Evolutionary conservation across 768 basidiomycete species (phyloP), one percentile per base, ranked within the genome.

Genomic region (Leccinum pellstonianum): DNA sequence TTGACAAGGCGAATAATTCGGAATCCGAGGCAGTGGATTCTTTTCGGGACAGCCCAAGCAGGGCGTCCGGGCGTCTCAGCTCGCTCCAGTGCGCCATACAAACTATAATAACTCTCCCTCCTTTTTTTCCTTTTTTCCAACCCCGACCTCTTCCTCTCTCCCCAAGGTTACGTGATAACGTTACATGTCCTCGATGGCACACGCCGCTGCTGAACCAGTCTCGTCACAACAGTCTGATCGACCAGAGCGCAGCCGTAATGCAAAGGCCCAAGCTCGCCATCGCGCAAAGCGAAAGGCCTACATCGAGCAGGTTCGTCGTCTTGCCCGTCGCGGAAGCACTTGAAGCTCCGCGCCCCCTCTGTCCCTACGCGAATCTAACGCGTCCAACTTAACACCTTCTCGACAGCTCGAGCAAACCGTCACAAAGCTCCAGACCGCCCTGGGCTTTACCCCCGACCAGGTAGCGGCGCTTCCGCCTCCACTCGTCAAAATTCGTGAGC

Each of bases 221-320:
- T 73, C 70, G 70, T 70, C 75, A 76, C 72, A 75, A 38, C 67
- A 73, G 55, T 55, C 79, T 68, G 86, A 88, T 76, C 84, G 84
- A 72, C 88, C 88, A 79, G 88, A 90, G 76, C 86, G 88, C 66
- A 89, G 87, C 82, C 87, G 90, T 79, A 91, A 91, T 78, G 89
- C 88, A 56, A 88, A 87, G 75, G 92, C 92, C 10, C 92, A 94
- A 77, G 92, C 92, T 37, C 80, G 92, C 67, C 92, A 94, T 80
- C 86, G 92, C 61, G 92, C 91, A 72, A 94, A 94, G 75, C 83
- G 92, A 76, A 94, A 94, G 78, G 92, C 92, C 11, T 94, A 94
- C 79, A 93, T 94, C 70, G 91, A 93, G 66, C 90, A 92, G 82
- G 91, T 91, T 51, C 48, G 52, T 54, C 21, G 8, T 29, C 35